A percentile compares a stretch with the other conserved stretches of the same genome.
Conservation (phyloP, 2,329 filamentous ascomycete genomes). For the Cercospora sp. region DNA sequence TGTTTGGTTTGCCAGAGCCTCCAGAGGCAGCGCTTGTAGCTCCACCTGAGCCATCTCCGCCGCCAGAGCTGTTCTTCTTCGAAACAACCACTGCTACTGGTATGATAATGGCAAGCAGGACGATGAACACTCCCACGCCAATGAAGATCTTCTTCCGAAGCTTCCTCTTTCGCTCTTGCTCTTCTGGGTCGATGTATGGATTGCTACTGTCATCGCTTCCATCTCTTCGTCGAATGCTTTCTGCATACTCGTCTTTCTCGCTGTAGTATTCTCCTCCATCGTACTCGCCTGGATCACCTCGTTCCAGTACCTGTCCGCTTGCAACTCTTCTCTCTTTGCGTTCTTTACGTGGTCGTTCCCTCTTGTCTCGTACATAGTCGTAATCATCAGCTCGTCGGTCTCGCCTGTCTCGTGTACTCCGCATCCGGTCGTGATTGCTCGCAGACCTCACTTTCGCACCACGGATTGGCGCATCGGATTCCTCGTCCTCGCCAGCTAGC, state of each 20-base stretch:
- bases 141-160: slow-evolving; percentile 57
- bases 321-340: slow-evolving; percentile 44
- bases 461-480: slow-evolving; percentile 30
- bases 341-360: slow-evolving; percentile 33
- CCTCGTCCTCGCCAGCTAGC: slow-evolving; percentile 34
- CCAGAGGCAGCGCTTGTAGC: slow-evolving; percentile 23
- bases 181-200: slow-evolving; percentile 38
- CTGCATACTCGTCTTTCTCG: slow-evolving; percentile 42
- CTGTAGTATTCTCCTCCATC: slow-evolving; percentile 35
- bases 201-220: slow-evolving; percentile 39
- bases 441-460: slow-evolving; percentile 5
- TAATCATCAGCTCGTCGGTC: slow-evolving; percentile 14
- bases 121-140: slow-evolving; percentile 41
- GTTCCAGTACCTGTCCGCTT: slow-evolving; percentile 50
- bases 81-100: slow-evolving; percentile 49
- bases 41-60: slow-evolving; percentile 23
- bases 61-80: slow-evolving; percentile 41
- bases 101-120: slow-evolving; percentile 50
- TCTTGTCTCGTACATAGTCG: slow-evolving; percentile 27
- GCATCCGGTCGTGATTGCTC: slow-evolving; percentile 5
- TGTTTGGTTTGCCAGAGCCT: slow-evolving; percentile 41
- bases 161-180: slow-evolving; percentile 45
- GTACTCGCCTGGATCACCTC: slow-evolving; percentile 36
- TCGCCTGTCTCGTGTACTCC: slow-evolving; percentile 5
- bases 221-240: slow-evolving; percentile 46